Conservation (phyloP, 805 yeast genomes). For the Myxozyma mucilagina region DNA sequence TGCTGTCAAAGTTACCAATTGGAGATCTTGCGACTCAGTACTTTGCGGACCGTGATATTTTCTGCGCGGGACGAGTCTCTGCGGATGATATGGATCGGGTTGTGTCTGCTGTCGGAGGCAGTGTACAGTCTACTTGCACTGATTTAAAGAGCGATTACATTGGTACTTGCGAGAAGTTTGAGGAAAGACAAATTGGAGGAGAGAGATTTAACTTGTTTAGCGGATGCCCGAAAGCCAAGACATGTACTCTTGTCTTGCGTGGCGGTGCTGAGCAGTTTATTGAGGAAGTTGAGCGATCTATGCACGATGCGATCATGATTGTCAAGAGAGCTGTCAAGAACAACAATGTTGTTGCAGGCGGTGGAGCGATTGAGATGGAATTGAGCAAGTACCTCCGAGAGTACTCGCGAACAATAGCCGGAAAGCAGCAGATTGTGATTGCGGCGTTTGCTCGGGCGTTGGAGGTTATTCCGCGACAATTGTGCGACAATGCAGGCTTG, state of each 20-base stretch:
- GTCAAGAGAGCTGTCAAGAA: conserved; percentile 92
- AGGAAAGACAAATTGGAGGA: conserved; percentile 93
- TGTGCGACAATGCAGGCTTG: conserved; percentile 98
- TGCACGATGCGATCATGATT: conserved; percentile 98
- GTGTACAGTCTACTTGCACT: conserved; percentile 65
- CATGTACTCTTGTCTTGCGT: conserved; percentile 89
- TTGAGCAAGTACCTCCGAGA: conserved; percentile 84
- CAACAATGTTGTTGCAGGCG: conserved; percentile 91
- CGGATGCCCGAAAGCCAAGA: conserved; percentile 89
- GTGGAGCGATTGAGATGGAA: conserved; percentile 99
- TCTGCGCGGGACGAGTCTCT: conserved; percentile 95
- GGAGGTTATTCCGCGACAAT: conserved; percentile 94
- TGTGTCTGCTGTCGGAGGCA: conserved; percentile 90
- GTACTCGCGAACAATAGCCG: conserved; percentile 82
- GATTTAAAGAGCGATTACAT: conserved; percentile 69
- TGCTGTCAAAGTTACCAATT: conserved; percentile 90
- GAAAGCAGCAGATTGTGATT: conserved; percentile 91
- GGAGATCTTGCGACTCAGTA: conserved; percentile 99
- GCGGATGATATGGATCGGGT: conserved; percentile 90
- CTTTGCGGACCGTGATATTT: conserved; percentile 92
- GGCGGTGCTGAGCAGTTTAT: conserved; percentile 99
- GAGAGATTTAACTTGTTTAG: conserved; percentile 91
- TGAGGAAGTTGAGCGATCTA: conserved; percentile 95
- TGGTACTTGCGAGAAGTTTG: conserved; percentile 82
- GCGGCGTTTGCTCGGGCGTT: conserved; percentile 92